Base-by-base conservation (phyloP, 768 basidiomycete genomes). In the Pisolithus albus region DNA sequence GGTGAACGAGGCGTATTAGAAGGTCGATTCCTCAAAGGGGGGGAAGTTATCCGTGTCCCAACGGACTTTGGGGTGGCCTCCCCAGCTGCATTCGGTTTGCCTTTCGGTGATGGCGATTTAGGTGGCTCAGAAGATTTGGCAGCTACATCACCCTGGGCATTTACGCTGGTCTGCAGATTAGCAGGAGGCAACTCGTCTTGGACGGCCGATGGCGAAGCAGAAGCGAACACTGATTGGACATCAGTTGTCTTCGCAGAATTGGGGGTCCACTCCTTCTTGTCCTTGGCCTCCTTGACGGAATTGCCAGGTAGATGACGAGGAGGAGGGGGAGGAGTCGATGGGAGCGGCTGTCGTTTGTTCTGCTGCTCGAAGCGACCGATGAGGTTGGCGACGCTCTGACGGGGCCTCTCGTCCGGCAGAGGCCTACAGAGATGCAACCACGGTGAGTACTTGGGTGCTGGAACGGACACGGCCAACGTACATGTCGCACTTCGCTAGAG, bases 331-430 rank as follows among this genome's bases (percentile, higher is more conserved):
- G 76, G 62, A 16, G 57, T 47, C 26, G 60, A 60, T 26, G 75
- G 63, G 9, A 71, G 58, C 4, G 81, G 69, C 59, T 80, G 77
- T 46, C 81, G 80, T 64, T 88, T 91, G 51, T 76, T 82, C 70
- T 88, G 84, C 59, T 80, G 86, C 67, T 92, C 90, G 59, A 92
- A 92, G 52, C 86, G 80, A 47, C 90, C 90, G 62, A 92, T 92
- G 70, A 92, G 84, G 64, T 91, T 92, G 56, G 90, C 90, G 45
- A 92, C 90, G 61, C 85, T 88, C 65, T 80, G 81, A 53, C 90
- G 85, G 46, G 89, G 88, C 63, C 86, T 80, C 72, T 92, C 90
- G 75, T 92, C 89, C 68, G 90, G 88, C 56, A 90, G 71, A 50
- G 86, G 85, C 89, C 88, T 91, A 62, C 56, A 58, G 56, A 54